Evolutionary conservation across 768 basidiomycete genomes (phyloP).

Genomic region (Kwoniella europaea): DNA sequence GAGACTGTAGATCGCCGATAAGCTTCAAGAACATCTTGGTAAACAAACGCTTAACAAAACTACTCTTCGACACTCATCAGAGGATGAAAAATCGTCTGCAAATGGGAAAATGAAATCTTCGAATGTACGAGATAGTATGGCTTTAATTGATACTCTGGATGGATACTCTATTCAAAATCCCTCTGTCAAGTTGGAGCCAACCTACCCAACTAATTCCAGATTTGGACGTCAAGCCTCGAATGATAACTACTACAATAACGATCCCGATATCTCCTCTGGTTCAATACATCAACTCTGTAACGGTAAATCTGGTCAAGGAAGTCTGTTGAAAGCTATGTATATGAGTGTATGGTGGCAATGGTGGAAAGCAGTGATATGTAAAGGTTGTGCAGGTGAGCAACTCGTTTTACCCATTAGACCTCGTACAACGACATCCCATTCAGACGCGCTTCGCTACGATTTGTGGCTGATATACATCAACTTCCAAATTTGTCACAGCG

Average conservation of each 20-base stretch:
- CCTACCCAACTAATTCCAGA: slow-evolving; percentile 3
- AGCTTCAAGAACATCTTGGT: slow-evolving; percentile 11
- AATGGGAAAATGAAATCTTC: not conserved
- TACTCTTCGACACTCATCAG: not conserved
- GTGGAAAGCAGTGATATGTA: slow-evolving; percentile 26
- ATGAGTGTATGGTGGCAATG: slow-evolving; percentile 20
- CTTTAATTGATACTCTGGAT: slow-evolving; percentile 16
- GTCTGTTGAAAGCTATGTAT: slow-evolving; percentile 32
- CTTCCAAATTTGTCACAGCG: too few species aligned
- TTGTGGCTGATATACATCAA: too few species aligned
- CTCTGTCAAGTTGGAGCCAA: slow-evolving; percentile 1
- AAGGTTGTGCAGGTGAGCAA: slow-evolving; percentile 30
- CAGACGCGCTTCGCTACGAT: too few species aligned
- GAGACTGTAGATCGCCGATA: slow-evolving; percentile 12
- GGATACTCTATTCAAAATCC: slow-evolving; percentile 14
- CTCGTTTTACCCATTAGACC: too few species aligned
- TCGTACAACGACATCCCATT: too few species aligned
- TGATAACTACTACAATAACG: slow-evolving; percentile 23
- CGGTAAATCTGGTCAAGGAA: not conserved
- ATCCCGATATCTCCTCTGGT: too few species aligned
- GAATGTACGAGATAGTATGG: slow-evolving; percentile 5
- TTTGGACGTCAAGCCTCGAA: not conserved
- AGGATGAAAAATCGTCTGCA: not conserved
- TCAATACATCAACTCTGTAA: too few species aligned
- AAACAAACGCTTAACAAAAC: too few species aligned